Percentiles rank a stretch among this genome's conserved stretches.
These are phyloP conservation scores for Basidiobolus heterosporus DNA, from an alignment of 371 early-diverging fungal genomes.

Conservation along the genomic window DNA sequence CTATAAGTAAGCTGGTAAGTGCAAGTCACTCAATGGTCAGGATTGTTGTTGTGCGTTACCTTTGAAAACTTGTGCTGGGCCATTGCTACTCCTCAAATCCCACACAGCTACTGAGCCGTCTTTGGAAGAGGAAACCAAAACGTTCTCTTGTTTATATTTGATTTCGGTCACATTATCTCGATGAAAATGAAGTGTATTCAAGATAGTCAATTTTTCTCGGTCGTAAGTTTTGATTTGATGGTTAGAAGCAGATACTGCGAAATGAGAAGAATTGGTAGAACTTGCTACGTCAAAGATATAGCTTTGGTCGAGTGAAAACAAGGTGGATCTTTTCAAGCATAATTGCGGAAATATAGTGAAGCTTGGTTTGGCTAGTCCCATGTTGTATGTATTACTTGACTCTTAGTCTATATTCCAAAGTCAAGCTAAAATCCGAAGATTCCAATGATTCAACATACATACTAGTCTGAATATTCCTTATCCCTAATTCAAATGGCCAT, in stretches of 20 bases:
- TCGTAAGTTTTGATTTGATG: constrained; percentile 48
- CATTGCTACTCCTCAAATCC: constrained; percentile 38
- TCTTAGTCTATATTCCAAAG: no score
- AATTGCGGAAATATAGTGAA: no score
- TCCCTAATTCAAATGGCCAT: no score
- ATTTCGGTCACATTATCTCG: constrained; percentile 36
- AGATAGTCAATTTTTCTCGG: constrained; percentile 4
- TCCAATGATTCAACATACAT: no score
- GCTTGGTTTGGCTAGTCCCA: no score
- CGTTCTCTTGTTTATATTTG: constrained; percentile 31
- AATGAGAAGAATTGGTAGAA: constrained; percentile 22
- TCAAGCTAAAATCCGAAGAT: no score
- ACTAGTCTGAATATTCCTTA: no score
- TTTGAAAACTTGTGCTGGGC: constrained; percentile 33
- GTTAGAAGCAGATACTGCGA: constrained; percentile 49
- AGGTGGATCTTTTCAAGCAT: not conserved
- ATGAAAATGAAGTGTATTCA: constrained; percentile 23
- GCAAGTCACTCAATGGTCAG: not conserved
- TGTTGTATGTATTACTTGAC: no score
- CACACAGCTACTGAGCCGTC: constrained; percentile 44
- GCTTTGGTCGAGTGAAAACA: constrained; percentile 25
- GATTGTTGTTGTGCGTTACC: constrained; percentile 19
- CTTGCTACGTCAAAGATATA: constrained; percentile 47
- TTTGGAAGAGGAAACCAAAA: constrained; percentile 39
- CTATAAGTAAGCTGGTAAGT: constrained; percentile 10